Evolutionary conservation across 352 stramenopile species (phyloP).

Genomic region (Phytophthora citricola): DNA sequence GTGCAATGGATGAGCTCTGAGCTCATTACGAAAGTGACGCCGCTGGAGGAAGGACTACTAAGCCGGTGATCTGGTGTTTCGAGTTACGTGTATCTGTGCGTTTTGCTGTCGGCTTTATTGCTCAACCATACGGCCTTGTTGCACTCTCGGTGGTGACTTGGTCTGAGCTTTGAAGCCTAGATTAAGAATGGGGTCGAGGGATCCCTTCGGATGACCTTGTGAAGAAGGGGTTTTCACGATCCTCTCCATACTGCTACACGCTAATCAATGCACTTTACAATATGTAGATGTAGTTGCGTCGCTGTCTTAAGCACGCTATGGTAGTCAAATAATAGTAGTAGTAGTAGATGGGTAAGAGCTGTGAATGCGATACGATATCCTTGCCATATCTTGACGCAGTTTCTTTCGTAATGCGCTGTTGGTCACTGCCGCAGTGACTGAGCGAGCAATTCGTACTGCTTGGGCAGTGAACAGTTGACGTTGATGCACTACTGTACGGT

Average conservation of each 20-base stretch:
- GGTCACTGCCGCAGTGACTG: too few species aligned
- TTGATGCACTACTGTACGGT: too few species aligned
- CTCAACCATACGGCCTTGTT: conserved; percentile 32
- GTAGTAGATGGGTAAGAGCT: too few species aligned
- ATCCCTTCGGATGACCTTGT: conserved; percentile 43
- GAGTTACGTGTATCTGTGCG: not conserved
- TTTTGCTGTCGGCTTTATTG: conserved; percentile 32
- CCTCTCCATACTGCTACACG: conserved; percentile 40
- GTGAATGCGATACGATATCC: too few species aligned
- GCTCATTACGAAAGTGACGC: conserved; percentile 19
- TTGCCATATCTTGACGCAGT: too few species aligned
- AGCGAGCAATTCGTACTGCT: not conserved
- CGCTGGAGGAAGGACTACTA: not conserved
- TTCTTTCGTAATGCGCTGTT: too few species aligned
- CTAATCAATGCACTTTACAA: conserved; percentile 14
- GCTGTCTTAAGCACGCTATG: not conserved
- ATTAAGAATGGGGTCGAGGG: conserved; percentile 46
- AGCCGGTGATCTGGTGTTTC: too few species aligned
- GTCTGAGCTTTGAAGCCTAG: conserved; percentile 37
- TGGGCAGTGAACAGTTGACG: too few species aligned
- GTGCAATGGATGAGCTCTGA: not conserved
- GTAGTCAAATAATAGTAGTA: not conserved
- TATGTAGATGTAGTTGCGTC: not conserved
- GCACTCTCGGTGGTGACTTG: conserved; percentile 35
- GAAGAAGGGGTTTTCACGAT: conserved; percentile 58